A percentile compares a stretch with the other conserved stretches of the same genome.
These are phyloP conservation scores for Orychophragmus violaceus DNA, from an alignment of 345 rosid species.

Conservation along the genomic window DNA sequence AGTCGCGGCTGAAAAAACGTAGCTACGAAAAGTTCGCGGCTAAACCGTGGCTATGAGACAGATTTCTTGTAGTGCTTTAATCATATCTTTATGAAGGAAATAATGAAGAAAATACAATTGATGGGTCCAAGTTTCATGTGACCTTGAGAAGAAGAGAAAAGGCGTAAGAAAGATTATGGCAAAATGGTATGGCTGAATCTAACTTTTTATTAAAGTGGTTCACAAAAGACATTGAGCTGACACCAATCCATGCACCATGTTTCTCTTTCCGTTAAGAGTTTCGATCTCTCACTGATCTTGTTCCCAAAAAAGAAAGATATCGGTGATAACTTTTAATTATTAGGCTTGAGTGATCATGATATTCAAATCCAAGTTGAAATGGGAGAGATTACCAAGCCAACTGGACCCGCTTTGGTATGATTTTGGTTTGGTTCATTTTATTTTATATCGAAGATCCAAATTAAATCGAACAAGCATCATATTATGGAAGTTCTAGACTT, in stretches of 20 bases:
- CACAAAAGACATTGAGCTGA: constrained; percentile 19
- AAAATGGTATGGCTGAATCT: constrained; percentile 15
- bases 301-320: background rate
- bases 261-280: constrained; percentile 4
- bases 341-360: background rate
- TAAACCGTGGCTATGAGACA: too few species aligned
- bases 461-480: too few species aligned
- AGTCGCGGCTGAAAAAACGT: too few species aligned
- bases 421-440: background rate
- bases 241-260: constrained; percentile 27
- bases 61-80: too few species aligned
- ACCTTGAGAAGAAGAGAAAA: background rate
- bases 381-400: background rate
- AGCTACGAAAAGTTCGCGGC: too few species aligned
- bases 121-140: constrained; percentile 32
- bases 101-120: too few species aligned
- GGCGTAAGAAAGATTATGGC: background rate
- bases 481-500: too few species aligned
- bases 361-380: background rate
- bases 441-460: background rate
- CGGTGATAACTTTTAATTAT: background rate
- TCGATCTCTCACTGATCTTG: constrained; percentile 11
- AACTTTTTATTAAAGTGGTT: constrained; percentile 12
- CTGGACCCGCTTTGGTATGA: background rate
- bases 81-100: too few species aligned